phyloP scores from a whole-genome alignment of 805 yeast genomes.

The Sungouiozyma ichnusensis region DNA sequence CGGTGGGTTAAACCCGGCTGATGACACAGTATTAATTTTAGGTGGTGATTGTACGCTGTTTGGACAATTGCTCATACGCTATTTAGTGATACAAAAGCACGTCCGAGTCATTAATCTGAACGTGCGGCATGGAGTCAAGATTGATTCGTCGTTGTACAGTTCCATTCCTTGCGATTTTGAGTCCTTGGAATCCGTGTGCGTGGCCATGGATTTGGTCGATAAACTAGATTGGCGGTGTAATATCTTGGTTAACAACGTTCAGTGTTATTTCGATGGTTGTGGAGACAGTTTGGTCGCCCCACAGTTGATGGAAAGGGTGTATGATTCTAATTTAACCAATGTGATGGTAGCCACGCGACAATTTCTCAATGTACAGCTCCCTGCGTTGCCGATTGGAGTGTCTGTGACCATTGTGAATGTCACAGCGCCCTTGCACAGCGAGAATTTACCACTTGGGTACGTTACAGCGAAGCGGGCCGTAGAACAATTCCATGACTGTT shows the following conservation, averaged over 20 bases:
- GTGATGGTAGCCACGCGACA: slow-evolving; percentile 16
- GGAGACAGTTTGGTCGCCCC: not conserved
- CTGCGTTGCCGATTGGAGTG: not conserved
- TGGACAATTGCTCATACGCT: slow-evolving; percentile 4
- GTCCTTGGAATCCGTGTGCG: not conserved
- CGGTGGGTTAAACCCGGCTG: slow-evolving; percentile 3
- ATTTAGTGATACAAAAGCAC: not conserved
- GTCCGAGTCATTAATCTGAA: not conserved
- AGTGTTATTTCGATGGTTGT: slow-evolving; percentile 1
- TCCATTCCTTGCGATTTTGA: slow-evolving; percentile 6
- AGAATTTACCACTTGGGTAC: slow-evolving; percentile 6
- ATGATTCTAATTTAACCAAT: slow-evolving; percentile 12
- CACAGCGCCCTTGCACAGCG: slow-evolving; percentile 1
- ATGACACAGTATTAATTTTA: slow-evolving; percentile 9
- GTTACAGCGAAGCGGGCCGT: slow-evolving; percentile 14
- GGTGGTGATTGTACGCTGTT: slow-evolving; percentile 14
- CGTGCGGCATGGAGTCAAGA: not conserved
- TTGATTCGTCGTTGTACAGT: not conserved
- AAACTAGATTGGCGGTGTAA: slow-evolving; percentile 1
- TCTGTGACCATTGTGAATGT: slow-evolving; percentile 12
- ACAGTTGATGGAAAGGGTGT: slow-evolving; percentile 1
- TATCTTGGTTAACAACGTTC: slow-evolving; percentile 16
- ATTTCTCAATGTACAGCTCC: slow-evolving; percentile 9
- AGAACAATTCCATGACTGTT: slow-evolving; percentile 19
- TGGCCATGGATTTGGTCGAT: not conserved